A percentile compares a stretch with the other conserved stretches of the same genome.
Evolutionary conservation across 495 filamentous ascomycete genomes (phyloP).

Genomic region (Cercophora samala): DNA sequence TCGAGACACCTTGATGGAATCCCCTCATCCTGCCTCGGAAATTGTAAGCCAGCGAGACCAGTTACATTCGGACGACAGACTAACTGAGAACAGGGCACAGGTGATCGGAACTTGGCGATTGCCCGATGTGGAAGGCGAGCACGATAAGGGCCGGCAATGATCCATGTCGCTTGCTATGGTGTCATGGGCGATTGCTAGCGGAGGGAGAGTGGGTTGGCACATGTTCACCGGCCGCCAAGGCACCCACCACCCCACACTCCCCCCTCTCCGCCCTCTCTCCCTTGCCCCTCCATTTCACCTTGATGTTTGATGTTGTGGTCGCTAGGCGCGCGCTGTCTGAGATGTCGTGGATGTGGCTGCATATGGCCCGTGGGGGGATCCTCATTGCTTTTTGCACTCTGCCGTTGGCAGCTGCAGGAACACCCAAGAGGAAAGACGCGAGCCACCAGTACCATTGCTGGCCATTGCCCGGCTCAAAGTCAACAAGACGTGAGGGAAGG

Average conservation of each 20-base stretch:
- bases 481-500: not conserved
- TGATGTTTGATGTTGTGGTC: not conserved
- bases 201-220: not conserved
- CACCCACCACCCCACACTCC: not conserved
- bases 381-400: not conserved
- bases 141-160: slow-evolving; percentile 24
- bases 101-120: slow-evolving; percentile 13
- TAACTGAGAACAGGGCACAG: slow-evolving; percentile 3
- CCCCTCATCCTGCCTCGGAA: not conserved
- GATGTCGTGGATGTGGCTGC: not conserved
- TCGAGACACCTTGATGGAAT: not conserved
- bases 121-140: slow-evolving; percentile 25
- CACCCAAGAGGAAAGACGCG: not conserved
- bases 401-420: slow-evolving; percentile 4
- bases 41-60: not conserved
- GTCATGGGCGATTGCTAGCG: slow-evolving; percentile 8
- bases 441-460: not conserved
- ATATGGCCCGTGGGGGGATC: not conserved
- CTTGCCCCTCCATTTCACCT: not conserved
- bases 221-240: not conserved
- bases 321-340: not conserved
- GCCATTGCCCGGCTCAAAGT: too few relatives aligned
- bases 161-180: slow-evolving; percentile 14
- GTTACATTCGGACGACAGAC: not conserved
- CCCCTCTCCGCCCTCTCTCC: not conserved